These are phyloP conservation scores for Alternaria sp. DNA, from an alignment of 2,329 filamentous ascomycete genomes.

Conservation along the genomic window DNA sequence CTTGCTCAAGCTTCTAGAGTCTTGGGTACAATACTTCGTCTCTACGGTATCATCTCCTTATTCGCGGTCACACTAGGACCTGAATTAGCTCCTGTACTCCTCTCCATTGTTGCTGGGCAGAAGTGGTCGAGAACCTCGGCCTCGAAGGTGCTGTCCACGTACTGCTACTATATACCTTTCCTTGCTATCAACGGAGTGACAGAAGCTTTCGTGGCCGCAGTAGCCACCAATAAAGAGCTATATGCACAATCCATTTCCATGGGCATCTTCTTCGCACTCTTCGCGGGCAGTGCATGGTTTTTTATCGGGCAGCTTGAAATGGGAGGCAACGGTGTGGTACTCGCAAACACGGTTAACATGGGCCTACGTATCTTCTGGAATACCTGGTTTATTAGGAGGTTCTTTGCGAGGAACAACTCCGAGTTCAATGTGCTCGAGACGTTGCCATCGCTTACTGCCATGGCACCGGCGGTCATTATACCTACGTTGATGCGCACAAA, in stretches of 20 bases:
- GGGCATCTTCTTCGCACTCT: slow-evolving; percentile 78
- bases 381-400: slow-evolving; percentile 69
- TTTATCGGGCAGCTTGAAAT: slow-evolving; percentile 73
- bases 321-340: slow-evolving; percentile 82
- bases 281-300: slow-evolving; percentile 76
- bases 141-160: slow-evolving; percentile 75
- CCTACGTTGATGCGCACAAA: slow-evolving; percentile 50
- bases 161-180: slow-evolving; percentile 93
- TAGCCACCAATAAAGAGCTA: slow-evolving; percentile 78
- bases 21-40: slow-evolving; percentile 70
- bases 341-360: slow-evolving; percentile 93
- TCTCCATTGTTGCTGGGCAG: slow-evolving; percentile 77
- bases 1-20: slow-evolving; percentile 58
- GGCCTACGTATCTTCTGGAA: slow-evolving; percentile 84
- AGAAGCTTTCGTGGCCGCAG: slow-evolving; percentile 91
- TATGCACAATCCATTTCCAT: slow-evolving; percentile 84
- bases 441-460: slow-evolving; percentile 39
- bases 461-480: slow-evolving; percentile 51
- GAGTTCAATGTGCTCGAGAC: slow-evolving; percentile 30
- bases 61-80: slow-evolving; percentile 76
- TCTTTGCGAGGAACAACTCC: slow-evolving; percentile 35
- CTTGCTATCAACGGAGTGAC: slow-evolving; percentile 90
- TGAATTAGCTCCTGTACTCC: slow-evolving; percentile 73
- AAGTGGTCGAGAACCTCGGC: slow-evolving; percentile 80
- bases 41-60: slow-evolving; percentile 78